Base-by-base conservation (phyloP, 768 basidiomycete species). In the Pleurotus salmoneostramineus region DNA sequence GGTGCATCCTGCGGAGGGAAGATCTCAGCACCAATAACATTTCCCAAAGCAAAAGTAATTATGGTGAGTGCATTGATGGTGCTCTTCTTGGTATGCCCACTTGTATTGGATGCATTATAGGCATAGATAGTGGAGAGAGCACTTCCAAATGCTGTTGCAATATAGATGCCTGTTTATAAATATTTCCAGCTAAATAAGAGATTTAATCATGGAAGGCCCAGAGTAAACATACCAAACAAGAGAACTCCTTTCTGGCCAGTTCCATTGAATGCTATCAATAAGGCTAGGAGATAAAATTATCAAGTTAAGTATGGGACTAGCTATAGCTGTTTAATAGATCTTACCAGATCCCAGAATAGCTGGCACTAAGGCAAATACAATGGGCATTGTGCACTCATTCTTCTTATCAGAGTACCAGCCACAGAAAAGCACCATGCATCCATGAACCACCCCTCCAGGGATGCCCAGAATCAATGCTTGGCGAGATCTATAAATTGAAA, bases 331-430 rank as follows among this genome's bases (percentile, higher is more conserved):
- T 4, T 36, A 11, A 8, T n/a, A 31, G 51, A 46, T 33, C 71
- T 60, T 60, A 80, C 82, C 82, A 56, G 79, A 61, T 3, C 85
- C 84, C 5, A 83, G 68, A 42, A 88, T 83, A 0, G 84, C 83
- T 0, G 85, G 85, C 12, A 85, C 61, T 37, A 87, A 58, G 3
- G 81, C 79, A 61, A 84, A 74, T 10, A 84, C 70, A 36, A 87
- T 83, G 0, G 86, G 85, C 3, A 78, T 58, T 84, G 85, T 85
- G 3, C 85, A 76, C 60, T 84, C 83, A 37, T 74, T 75, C 83
- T 80, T 85, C 67, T 71, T 81, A 63, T 87, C 87, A 0, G 86
- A 84, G 65, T 84, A 84, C 79, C 82, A 87, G 3, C 84, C 84
- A 60, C 83, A 85, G 4, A 76, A 63, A 14, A 85, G 60, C 2